Conservation (phyloP, 352 stramenopile genomes). For the Pythium insidiosum region DNA sequence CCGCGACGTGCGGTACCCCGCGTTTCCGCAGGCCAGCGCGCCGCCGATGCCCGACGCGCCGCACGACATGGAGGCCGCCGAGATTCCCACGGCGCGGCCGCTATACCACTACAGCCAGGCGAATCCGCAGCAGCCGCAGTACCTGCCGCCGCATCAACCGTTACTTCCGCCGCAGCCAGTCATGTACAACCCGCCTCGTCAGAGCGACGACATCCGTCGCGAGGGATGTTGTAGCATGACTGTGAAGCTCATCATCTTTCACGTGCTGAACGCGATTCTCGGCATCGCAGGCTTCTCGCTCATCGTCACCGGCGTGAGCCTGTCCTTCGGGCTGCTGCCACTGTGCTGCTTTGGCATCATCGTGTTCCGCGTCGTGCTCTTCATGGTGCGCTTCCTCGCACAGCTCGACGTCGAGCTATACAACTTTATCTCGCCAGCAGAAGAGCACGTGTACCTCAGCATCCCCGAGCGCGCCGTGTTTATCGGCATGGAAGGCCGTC, state of each 20-base stretch:
- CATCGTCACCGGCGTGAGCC: conserved; percentile 28
- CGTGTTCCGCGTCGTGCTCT: conserved; percentile 43
- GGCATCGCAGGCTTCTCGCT: conserved; percentile 36
- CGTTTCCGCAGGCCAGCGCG: conserved; percentile 10
- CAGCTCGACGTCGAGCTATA: conserved; percentile 52
- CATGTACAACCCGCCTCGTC: conserved; percentile 12
- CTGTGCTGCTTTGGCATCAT: conserved; percentile 59
- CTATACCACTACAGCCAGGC: conserved; percentile 18
- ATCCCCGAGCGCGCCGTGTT: conserved; percentile 29
- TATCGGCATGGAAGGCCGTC: conserved; percentile 23
- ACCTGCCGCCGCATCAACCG: conserved; percentile 13
- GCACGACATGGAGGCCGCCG: background rate
- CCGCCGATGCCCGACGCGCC: background rate
- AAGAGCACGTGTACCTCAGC: conserved; percentile 37
- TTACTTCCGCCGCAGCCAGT: conserved; percentile 14
- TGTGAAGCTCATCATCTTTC: conserved; percentile 48
- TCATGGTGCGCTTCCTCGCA: conserved; percentile 34
- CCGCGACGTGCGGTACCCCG: conserved; percentile 14
- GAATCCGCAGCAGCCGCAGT: no score
- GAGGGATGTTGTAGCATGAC: conserved; percentile 27
- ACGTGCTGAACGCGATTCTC: conserved; percentile 50
- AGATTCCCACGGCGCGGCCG: conserved; percentile 9
- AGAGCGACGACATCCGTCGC: conserved; percentile 15
- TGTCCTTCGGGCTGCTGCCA: conserved; percentile 35
- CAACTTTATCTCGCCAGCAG: conserved; percentile 40